Conservation (phyloP, 2,329 filamentous ascomycete genomes). For the Verticillium zaregamsianum region DNA sequence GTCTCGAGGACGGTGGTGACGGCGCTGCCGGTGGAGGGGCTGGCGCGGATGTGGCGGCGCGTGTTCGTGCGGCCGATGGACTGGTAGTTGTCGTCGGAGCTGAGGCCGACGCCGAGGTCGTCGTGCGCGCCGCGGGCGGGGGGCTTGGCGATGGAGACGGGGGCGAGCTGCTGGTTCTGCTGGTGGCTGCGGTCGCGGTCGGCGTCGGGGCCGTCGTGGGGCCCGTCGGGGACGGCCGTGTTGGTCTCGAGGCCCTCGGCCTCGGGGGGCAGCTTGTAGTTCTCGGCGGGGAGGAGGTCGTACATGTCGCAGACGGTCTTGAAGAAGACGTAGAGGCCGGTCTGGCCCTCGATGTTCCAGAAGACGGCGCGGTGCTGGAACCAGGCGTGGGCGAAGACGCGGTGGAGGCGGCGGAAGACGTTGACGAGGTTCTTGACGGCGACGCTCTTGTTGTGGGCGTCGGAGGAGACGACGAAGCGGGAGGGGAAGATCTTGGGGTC, state of each 20-base stretch:
- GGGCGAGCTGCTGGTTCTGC: neutral
- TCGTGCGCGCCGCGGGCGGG: constrained; percentile 1
- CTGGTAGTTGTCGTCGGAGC: constrained; percentile 47
- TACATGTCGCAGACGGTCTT: constrained; percentile 95
- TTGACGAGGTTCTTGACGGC: constrained; percentile 86
- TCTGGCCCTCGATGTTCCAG: constrained; percentile 85
- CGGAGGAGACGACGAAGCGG: constrained; percentile 58
- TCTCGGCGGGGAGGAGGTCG: constrained; percentile 83
- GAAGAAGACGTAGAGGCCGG: constrained; percentile 94
- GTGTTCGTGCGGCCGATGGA: constrained; percentile 64
- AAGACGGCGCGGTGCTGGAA: constrained; percentile 95
- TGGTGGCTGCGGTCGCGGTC: neutral
- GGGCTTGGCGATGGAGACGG: constrained; percentile 15
- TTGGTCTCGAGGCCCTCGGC: constrained; percentile 74
- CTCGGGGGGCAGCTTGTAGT: constrained; percentile 91
- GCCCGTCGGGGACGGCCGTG: constrained; percentile 12
- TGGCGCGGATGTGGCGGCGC: constrained; percentile 75
- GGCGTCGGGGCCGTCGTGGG: neutral
- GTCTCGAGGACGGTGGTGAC: constrained; percentile 81
- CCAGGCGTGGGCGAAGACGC: constrained; percentile 98
- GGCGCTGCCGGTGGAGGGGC: constrained; percentile 71
- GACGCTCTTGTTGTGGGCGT: constrained; percentile 54
- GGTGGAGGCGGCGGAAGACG: constrained; percentile 88
- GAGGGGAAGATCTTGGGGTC: constrained; percentile 95
- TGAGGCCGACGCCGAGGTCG: constrained; percentile 20